Evolutionary conservation across 2,329 filamentous ascomycete species (phyloP).

Genomic region (Colletotrichum cereale): DNA sequence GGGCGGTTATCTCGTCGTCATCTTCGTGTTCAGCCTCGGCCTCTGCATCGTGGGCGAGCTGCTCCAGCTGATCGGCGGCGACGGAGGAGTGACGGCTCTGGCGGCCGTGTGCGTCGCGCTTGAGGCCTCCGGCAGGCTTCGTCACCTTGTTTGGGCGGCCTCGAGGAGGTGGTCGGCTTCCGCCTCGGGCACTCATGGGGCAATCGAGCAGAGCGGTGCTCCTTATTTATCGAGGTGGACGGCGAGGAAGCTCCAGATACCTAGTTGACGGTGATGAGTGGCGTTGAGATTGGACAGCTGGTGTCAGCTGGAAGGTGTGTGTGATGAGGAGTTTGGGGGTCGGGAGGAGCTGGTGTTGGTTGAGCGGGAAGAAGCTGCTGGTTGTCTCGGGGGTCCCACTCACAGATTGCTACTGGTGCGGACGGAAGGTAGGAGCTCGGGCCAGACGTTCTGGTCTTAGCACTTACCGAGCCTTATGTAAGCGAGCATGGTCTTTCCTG

Average conservation of each 20-base stretch:
- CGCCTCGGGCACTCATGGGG: constrained; percentile 41
- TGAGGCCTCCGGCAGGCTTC: constrained; percentile 49
- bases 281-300: constrained; percentile 37
- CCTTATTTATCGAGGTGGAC: constrained; percentile 38
- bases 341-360: constrained; percentile 34
- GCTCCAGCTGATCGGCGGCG: constrained; percentile 51
- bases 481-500: not conserved
- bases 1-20: constrained; percentile 35
- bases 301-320: constrained; percentile 36
- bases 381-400: constrained; percentile 29
- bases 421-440: constrained; percentile 37
- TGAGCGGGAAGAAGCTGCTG: constrained; percentile 32
- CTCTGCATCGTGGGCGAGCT: constrained; percentile 43
- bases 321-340: constrained; percentile 37
- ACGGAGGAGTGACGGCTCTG: constrained; percentile 48
- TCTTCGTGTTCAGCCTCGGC: constrained; percentile 43
- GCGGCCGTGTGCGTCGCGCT: constrained; percentile 42
- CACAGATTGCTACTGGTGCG: constrained; percentile 6
- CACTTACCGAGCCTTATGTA: constrained; percentile 24
- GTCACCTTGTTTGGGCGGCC: constrained; percentile 59
- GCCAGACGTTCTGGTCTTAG: constrained; percentile 43
- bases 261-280: constrained; percentile 29
- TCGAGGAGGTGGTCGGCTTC: constrained; percentile 47
- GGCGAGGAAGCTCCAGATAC: constrained; percentile 22
- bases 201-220: constrained; percentile 16